A percentile compares a stretch with the other conserved stretches of the same genome.
These are phyloP conservation scores for Cytospora piceae DNA, from an alignment of 2,329 filamentous ascomycete genomes.

Conservation along the genomic window DNA sequence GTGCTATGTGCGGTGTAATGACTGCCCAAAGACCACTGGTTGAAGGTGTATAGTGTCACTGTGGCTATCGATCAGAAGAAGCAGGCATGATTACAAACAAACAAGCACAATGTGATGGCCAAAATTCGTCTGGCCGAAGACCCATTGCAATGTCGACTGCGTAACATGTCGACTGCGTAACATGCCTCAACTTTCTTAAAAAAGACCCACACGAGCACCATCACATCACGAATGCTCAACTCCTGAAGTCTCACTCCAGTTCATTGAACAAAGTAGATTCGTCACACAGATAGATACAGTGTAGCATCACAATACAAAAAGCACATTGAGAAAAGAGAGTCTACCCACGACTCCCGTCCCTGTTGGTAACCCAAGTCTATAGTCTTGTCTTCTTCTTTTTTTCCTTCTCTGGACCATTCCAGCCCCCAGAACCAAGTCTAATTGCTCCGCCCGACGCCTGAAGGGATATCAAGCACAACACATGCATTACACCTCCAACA, in stretches of 20 bases:
- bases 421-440: constrained; percentile 17
- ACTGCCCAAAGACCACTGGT: too few species aligned
- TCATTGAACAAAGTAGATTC: constrained; percentile 14
- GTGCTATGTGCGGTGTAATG: too few species aligned
- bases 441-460: constrained; percentile 19
- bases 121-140: too few species aligned
- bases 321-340: constrained; percentile 15
- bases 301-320: constrained; percentile 11
- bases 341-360: constrained; percentile 6
- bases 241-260: too few species aligned
- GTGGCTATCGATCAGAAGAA: too few species aligned
- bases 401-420: constrained; percentile 2
- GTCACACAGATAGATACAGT: constrained; percentile 15
- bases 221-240: background rate
- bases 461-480: constrained; percentile 23
- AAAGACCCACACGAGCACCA: background rate
- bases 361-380: constrained; percentile 18
- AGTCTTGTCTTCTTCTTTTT: background rate
- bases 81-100: too few species aligned
- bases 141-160: too few species aligned
- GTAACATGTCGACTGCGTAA: too few species aligned
- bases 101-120: too few species aligned
- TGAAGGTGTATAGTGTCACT: too few species aligned
- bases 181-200: too few species aligned
- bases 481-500: constrained; percentile 14